Percentiles rank a stretch among this genome's conserved stretches.
These are phyloP conservation scores for Xylaria sp. DNA, from an alignment of 2,329 filamentous ascomycete genomes.

Conservation along the genomic window DNA sequence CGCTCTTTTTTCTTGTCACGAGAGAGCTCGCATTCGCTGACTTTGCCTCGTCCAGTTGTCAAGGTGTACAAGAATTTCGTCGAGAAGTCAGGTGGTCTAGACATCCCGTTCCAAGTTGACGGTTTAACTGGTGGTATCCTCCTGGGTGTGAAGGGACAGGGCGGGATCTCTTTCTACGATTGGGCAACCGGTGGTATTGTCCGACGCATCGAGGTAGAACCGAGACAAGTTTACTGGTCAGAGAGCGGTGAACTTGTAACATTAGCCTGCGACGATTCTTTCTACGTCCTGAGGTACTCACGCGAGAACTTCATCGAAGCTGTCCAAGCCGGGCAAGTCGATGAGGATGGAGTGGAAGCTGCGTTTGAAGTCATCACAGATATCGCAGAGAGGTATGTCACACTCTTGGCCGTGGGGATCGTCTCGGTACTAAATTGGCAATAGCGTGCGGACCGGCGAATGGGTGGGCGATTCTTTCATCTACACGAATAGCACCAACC, in stretches of 20 bases:
- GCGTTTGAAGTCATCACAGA: slow-evolving; percentile 97
- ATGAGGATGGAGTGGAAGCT: slow-evolving; percentile 91
- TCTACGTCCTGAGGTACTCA: slow-evolving; percentile 92
- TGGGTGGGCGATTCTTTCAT: slow-evolving; percentile 99
- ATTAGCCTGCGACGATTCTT: slow-evolving; percentile 93
- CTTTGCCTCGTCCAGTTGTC: slow-evolving; percentile 57
- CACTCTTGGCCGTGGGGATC: background rate
- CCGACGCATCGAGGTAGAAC: slow-evolving; percentile 86
- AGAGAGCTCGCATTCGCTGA: slow-evolving; percentile 9
- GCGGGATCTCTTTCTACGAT: slow-evolving; percentile 95
- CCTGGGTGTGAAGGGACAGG: slow-evolving; percentile 93
- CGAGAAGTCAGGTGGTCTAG: slow-evolving; percentile 86
- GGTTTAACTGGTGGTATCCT: slow-evolving; percentile 88
- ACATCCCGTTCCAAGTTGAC: slow-evolving; percentile 95
- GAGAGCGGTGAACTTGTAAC: slow-evolving; percentile 94
- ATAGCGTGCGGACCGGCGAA: slow-evolving; percentile 87
- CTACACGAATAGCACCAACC: slow-evolving; percentile 96
- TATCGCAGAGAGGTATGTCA: slow-evolving; percentile 81
- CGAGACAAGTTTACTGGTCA: slow-evolving; percentile 89
- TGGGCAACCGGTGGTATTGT: slow-evolving; percentile 92
- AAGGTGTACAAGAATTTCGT: slow-evolving; percentile 99
- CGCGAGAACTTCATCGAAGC: slow-evolving; percentile 88
- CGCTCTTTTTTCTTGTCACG: background rate
- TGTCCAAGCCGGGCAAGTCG: slow-evolving; percentile 81
- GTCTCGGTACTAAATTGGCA: slow-evolving; percentile 42